Base-by-base conservation (phyloP, 768 basidiomycete genomes). In the Leccinum fibrillosum region DNA sequence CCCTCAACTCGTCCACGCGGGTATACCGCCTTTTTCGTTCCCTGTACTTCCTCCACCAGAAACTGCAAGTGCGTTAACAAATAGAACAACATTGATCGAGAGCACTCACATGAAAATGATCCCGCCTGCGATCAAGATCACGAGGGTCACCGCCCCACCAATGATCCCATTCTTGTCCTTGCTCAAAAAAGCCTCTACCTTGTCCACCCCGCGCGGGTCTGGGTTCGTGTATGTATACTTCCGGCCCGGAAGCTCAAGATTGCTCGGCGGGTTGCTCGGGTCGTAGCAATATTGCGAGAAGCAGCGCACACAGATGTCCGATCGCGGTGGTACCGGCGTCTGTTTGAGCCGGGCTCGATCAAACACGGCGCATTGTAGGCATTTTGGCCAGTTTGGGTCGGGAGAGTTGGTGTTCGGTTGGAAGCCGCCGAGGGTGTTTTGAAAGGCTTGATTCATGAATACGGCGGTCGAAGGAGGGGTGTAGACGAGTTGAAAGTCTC, bases 351-450 rank as follows among this genome's bases (percentile, higher is more conserved):
- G 76, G 2, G 78, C 78, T 11, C 83, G 79, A 60, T 85, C 83
- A 52, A 85, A 83, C 63, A 77, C 80, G 59, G 81, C 91, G 47
- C 86, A 89, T 49, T 84, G 82, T 37, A 88, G 65, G 61, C 85
- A 86, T 53, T 72, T 76, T 1, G 81, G 76, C 76, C 80, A 88
- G 53, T 81, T 64, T 3, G 74, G 66, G 56, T 86, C 90, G 30
- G 84, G 75, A 5, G 68, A 71, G 57, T 81, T 86, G 42, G 82
- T 75, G 51, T 87, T 80, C n/a, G n/a, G n/a, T n/a, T n/a, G n/a
- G n/a, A n/a, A n/a, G n/a, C n/a, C n/a, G n/a, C n/a, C n/a, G n/a
- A n/a, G n/a, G n/a, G n/a, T n/a, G n/a, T n/a, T n/a, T n/a, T n/a
- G n/a, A n/a, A n/a, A n/a, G n/a, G n/a, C n/a, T n/a, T n/a, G n/a